Evolutionary conservation across 2,329 filamentous ascomycete genomes (phyloP), one percentile per base, ranked within the genome.

Genomic region (Amylocarpus encephaloides): DNA sequence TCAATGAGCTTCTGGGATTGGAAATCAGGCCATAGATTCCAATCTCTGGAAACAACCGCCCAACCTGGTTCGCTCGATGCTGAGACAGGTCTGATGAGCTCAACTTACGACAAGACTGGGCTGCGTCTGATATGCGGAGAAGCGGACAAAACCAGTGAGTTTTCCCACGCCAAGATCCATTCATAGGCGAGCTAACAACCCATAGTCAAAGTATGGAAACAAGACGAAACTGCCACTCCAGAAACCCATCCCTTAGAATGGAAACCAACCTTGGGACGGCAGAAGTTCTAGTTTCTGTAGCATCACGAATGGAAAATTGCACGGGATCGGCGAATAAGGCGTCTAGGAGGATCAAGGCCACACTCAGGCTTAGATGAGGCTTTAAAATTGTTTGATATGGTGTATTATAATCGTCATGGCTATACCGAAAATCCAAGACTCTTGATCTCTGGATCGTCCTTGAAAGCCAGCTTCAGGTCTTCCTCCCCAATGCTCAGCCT

Each of bases 1-100:
- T 94, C 88, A 33, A 93, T 97, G 75, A 88, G 83, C 59, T 98
- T 98, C 74, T 98, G 91, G 87, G 94, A 98, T 68, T 98, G 93
- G 93, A 97, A 97, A 72, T 87, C 90, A 0, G 93, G 94, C 0
- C 82, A 98, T 66, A 79, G 86, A 43, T 98, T 93, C 73, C 93
- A 98, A 70, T 80, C 82, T 7, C 77, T 92, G 11, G 91, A 98
- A 60, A 95, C 88, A 3, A 88, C 88, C 6, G 93, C 93, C 0
- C 93, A 98, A 67, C 93, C 93, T 0, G 93, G 93, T 44, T 94
- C 88, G 15, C 73, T 98, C 19, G 91, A 97, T 62, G 93, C 93
- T 5, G 93, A 98, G 70, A 85, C 89, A 5, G 94, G 94, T 47
- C 82, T 98, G 60, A 95, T 98, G 85, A 88, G 86, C 65, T 90